phyloP scores from a whole-genome alignment of 768 basidiomycete genomes.

The Pulveroboletus sp. region DNA sequence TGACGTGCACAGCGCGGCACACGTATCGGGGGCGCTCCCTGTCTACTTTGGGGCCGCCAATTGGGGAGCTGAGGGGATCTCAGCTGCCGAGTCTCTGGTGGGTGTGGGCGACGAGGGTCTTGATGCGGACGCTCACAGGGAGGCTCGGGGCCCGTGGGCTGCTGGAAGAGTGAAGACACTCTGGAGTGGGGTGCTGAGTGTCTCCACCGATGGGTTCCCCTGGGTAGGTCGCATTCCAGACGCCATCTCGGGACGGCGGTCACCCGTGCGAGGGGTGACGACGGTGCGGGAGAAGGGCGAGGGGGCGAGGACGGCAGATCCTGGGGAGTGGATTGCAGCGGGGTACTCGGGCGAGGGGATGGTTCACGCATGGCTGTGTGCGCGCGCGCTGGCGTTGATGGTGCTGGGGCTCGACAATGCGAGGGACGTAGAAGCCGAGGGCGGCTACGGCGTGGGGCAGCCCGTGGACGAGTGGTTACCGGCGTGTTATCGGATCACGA shows the following conservation, averaged over 20 bases:
- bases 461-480: constrained; percentile 25
- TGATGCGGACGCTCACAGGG: constrained; percentile 12
- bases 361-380: constrained; percentile 65
- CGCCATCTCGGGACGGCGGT: constrained; percentile 40
- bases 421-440: constrained; percentile 11
- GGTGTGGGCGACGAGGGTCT: constrained; percentile 1
- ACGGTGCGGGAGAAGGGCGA: constrained; percentile 1
- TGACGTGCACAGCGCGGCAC: constrained; percentile 34
- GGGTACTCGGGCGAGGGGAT: constrained; percentile 73
- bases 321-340: constrained; percentile 70
- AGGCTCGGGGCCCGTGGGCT: constrained; percentile 27
- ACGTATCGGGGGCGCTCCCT: constrained; percentile 47
- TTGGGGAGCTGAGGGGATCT: constrained; percentile 39
- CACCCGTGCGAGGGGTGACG: constrained; percentile 7
- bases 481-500: constrained; percentile 15
- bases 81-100: constrained; percentile 7
- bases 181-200: constrained; percentile 63
- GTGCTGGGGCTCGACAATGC: constrained; percentile 39
- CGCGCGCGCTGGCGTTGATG: constrained; percentile 56
- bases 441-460: constrained; percentile 18
- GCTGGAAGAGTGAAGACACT: constrained; percentile 46
- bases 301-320: constrained; percentile 13
- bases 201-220: constrained; percentile 57
- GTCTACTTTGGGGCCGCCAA: constrained; percentile 46
- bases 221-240: constrained; percentile 67